These are phyloP conservation scores for Lasiosphaeria hispida DNA, from an alignment of 495 filamentous ascomycete species.

Conservation along the genomic window DNA sequence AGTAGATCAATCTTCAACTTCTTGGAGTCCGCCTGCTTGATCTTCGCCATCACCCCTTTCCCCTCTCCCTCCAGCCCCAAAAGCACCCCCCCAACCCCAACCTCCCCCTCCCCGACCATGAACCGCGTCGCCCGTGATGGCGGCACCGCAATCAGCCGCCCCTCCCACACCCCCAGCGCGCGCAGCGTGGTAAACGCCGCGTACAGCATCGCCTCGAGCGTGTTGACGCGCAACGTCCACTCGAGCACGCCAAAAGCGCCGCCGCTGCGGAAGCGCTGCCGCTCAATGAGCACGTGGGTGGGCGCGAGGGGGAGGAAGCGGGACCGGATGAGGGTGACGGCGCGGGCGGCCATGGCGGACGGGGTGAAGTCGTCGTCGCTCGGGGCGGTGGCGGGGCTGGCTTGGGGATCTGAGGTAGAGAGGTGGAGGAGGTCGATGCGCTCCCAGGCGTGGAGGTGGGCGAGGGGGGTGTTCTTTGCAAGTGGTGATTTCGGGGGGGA, in stretches of 20 bases:
- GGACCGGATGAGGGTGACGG: constrained; percentile 58
- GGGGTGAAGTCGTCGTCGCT: constrained; percentile 53
- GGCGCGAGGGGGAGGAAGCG: constrained; percentile 54
- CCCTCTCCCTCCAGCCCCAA: constrained; percentile 22
- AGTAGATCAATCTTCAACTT: constrained; percentile 66
- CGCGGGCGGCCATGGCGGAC: constrained; percentile 53
- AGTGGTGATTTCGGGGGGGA: constrained; percentile 26
- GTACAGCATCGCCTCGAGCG: constrained; percentile 86
- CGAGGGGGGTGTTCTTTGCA: constrained; percentile 34
- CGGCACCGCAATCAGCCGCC: constrained; percentile 34
- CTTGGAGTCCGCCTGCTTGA: constrained; percentile 43
- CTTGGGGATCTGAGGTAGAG: neutral
- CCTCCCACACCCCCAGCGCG: constrained; percentile 39
- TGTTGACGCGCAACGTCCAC: constrained; percentile 89
- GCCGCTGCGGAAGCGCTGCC: constrained; percentile 77
- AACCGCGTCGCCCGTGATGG: constrained; percentile 42
- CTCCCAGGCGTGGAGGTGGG: constrained; percentile 31
- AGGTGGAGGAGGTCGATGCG: constrained; percentile 30
- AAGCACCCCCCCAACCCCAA: neutral
- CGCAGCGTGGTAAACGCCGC: constrained; percentile 63
- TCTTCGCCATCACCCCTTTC: neutral
- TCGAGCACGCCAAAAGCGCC: constrained; percentile 67
- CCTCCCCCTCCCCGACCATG: constrained; percentile 25
- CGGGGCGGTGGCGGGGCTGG: neutral
- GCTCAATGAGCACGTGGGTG: constrained; percentile 80